Base-by-base conservation (phyloP, 768 basidiomycete genomes). In the Neoboletus brunneissimus region DNA sequence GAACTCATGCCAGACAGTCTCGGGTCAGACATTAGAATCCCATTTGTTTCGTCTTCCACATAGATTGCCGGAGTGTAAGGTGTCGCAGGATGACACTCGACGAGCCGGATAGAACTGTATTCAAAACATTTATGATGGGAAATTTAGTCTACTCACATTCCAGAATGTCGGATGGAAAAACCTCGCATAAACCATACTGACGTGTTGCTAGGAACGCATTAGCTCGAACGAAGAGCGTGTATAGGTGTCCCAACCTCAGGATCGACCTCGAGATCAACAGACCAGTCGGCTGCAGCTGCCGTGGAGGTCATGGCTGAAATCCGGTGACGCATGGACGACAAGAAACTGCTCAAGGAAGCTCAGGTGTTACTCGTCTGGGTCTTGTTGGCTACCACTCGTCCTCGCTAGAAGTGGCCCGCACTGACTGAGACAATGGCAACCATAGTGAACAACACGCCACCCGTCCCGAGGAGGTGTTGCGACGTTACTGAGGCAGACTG, bases 111-210 rank as follows among this genome's bases (percentile, higher is more conserved):
- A 9, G 0, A 5, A 44, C 10, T 15, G 11, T 58, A 6, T 53
- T 15, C 13, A 18, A 15, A 31, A 5, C 18, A 35, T 11, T 4
- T 7, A 5, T 12, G 5, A 18, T 0, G 13, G 1, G 6, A 42
- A 29, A 12, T 29, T 4, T 1, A 42, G 16, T 27, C 0, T 18
- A 48, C 61, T 42, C 18, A 60, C 66, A 40, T 63, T 58, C 66
- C 66, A 67, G 20, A 43, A 44, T 2, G 49, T 57, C 5, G 66
- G 66, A 34, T 67, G 66, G 37, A 67, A 67, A 49, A 45, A 59
- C 41, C 37, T 63, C 0, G 63, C 64, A 35, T 67, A 66, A 0
- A 67, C 55, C 61, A 63, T 66, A 15, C 35, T 64, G 5, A 66
- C 55, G 27, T 68, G 56, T 16, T 60, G 29, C 42, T 59, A 20